Evolutionary conservation across 306 rosid genomes (phyloP), one percentile per base, ranked within the genome.

Genomic region (Astragalus glycyphyllos): DNA sequence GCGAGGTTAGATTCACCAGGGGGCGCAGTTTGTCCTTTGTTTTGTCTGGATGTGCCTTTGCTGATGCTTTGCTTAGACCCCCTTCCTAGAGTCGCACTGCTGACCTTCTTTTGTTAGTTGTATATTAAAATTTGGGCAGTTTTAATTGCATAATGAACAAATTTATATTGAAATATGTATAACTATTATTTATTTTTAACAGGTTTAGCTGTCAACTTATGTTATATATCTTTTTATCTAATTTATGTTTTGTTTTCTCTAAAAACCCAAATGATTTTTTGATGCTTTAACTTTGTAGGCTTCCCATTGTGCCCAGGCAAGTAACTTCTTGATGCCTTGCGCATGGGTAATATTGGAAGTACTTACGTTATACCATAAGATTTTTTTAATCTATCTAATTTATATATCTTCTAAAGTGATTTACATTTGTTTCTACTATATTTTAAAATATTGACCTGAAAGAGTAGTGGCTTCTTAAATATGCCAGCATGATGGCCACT

Each of bases 401-500:
- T 14, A 65, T 69, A 57, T 65, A 32, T 44, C 68, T 62, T 57
- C 34, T 26, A 4, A 68, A 62, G 48, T 66, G 48, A 51, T 74
- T 69, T 45, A 20, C 69, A 16, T 13, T 74, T 14, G 5, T 71
- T 71, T 54, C 40, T 71, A 55, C 63, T 50, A 49, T 66, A 44
- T 37, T 69, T 55, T 60, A 47, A 58, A 70, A 51, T 54, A 26
- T 38, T 69, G 46, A 66, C 51, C 72, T 65, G 69, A 82, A 65
- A 42, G 59, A 40, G 34, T 48, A 4, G 48, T 51, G 67, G 75
- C 53, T 60, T 71, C 62, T 72, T 77, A 70, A 53, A 35, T 66
- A 20, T 66, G 15, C 60, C 83, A 87, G 89, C 65, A 84, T 80
- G 92, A 84, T 87, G 87, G 89, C 89, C 45, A 82, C 92, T 38